These are phyloP conservation scores for Debaryomyces sp. DNA, from an alignment of 1,139 yeast species.

Conservation along the genomic window DNA sequence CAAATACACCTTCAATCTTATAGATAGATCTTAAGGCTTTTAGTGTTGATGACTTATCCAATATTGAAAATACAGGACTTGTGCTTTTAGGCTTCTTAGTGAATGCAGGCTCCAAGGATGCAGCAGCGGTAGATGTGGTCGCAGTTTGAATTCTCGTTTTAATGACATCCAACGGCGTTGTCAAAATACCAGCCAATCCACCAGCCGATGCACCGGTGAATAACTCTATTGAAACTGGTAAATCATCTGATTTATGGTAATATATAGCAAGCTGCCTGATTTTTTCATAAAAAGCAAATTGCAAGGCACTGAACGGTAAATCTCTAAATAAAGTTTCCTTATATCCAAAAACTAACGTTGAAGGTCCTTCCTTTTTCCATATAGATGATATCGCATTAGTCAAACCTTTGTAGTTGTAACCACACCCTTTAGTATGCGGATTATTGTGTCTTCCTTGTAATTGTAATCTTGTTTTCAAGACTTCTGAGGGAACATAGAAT, in stretches of 20 bases:
- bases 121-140: conserved; percentile 19
- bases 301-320: conserved; percentile 92
- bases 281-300: conserved; percentile 91
- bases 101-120: conserved; percentile 9
- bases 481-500: conserved; percentile 96
- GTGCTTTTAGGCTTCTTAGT: background rate
- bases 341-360: conserved; percentile 84
- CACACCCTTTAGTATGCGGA: conserved; percentile 69
- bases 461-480: conserved; percentile 89
- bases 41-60: conserved; percentile 56
- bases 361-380: conserved; percentile 65
- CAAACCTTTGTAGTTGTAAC: conserved; percentile 80
- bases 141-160: conserved; percentile 90
- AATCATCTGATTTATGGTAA: conserved; percentile 43
- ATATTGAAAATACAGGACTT: conserved; percentile 14
- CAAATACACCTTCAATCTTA: conserved; percentile 72
- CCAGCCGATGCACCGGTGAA: conserved; percentile 96
- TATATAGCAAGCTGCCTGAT: conserved; percentile 67
- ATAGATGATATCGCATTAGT: conserved; percentile 71
- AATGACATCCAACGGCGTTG: conserved; percentile 89
- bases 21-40: conserved; percentile 70
- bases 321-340: conserved; percentile 92
- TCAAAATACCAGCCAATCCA: conserved; percentile 83
- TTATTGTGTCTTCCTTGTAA: conserved; percentile 87
- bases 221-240: conserved; percentile 66